Conservation (phyloP, 2,329 filamentous ascomycete species). For the Nigrograna mackinnonii region DNA sequence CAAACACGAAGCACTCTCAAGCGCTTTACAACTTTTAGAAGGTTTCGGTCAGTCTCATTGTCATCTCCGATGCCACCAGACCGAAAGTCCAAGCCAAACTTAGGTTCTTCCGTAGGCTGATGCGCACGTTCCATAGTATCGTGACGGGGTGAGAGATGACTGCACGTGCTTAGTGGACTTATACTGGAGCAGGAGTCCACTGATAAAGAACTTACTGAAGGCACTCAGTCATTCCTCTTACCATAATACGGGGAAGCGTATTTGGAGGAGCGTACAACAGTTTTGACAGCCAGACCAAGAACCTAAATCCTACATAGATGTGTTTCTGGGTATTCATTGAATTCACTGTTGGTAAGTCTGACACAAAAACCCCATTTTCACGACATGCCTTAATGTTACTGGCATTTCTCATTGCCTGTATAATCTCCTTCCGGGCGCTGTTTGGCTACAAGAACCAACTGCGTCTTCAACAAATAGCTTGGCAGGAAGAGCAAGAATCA, state of each 20-base stretch:
- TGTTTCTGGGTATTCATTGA: constrained; percentile 13
- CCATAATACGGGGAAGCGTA: constrained; percentile 11
- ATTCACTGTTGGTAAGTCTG: constrained; percentile 8
- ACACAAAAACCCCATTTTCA: background rate
- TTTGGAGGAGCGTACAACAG: constrained; percentile 7
- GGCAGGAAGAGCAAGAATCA: too few relatives aligned
- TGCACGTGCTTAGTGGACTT: too few relatives aligned
- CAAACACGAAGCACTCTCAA: background rate
- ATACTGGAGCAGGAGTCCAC: too few relatives aligned
- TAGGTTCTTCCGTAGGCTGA: too few relatives aligned
- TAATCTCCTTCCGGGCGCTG: constrained; percentile 9
- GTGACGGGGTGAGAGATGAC: too few relatives aligned
- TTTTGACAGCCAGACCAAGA: constrained; percentile 1
- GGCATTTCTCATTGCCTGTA: constrained; percentile 11
- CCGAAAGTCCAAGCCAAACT: too few relatives aligned
- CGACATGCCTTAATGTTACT: background rate
- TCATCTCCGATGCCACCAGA: constrained; percentile 7
- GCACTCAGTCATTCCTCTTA: constrained; percentile 13
- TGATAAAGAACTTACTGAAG: too few relatives aligned
- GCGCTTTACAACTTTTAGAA: constrained; percentile 3
- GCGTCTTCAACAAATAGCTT: background rate
- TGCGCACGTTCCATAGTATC: too few relatives aligned
- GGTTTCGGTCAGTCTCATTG: constrained; percentile 6
- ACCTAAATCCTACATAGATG: constrained; percentile 5
- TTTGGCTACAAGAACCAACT: constrained; percentile 5